Evolutionary conservation across 768 basidiomycete genomes (phyloP).

Genomic region (Cantharellus cinnabarinus): DNA sequence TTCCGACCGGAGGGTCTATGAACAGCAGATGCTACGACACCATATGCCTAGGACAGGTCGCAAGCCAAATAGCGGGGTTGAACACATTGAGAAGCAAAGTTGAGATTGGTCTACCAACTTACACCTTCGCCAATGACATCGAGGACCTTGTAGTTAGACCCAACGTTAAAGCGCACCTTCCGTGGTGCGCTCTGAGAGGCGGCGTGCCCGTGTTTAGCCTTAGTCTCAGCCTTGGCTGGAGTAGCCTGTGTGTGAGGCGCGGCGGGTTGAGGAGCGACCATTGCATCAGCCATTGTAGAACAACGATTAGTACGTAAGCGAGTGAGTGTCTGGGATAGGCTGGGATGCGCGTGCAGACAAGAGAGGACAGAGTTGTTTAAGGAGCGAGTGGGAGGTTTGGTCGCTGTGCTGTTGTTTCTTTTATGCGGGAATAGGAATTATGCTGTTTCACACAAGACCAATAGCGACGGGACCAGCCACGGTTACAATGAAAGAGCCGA

Average conservation of each 20-base stretch:
- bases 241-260: not conserved
- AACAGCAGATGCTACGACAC: conserved; percentile 71
- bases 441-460: no score
- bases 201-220: conserved; percentile 7
- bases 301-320: not conserved
- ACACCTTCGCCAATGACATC: conserved; percentile 84
- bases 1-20: conserved; percentile 59
- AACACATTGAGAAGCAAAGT: not conserved
- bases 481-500: no score
- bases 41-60: conserved; percentile 31
- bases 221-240: conserved; percentile 3
- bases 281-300: not conserved
- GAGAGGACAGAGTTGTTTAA: not conserved
- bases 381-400: not conserved
- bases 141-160: conserved; percentile 38
- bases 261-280: not conserved
- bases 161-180: conserved; percentile 10
- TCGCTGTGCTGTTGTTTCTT: not conserved
- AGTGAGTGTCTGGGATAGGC: not conserved
- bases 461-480: no score
- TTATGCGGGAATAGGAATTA: no score
- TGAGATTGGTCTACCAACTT: not conserved
- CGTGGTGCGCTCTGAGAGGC: conserved; percentile 8
- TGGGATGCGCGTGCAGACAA: not conserved
- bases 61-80: not conserved